Base-by-base conservation (phyloP, 768 basidiomycete genomes). In the Kwoniella europaea region DNA sequence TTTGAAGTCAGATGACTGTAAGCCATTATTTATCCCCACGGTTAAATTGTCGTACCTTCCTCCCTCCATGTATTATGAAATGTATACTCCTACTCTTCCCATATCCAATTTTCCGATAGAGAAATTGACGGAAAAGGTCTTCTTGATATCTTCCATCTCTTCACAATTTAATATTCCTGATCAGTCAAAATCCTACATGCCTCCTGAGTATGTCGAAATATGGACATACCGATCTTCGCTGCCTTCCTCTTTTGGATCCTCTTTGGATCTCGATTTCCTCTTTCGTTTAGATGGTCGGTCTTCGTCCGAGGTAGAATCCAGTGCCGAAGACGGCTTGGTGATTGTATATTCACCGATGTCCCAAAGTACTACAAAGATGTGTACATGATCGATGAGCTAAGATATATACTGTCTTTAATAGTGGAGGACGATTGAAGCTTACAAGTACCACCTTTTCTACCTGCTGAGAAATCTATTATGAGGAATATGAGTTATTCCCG, bases 321-420 rank as follows among this genome's bases (percentile, higher is more conserved):
- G 50, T 3, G 65, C 65, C 1, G 55, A 64, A 20, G 29, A 69
- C 0, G 71, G 64, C 52, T 70, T 58, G n/a, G 63, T 71, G 64
- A 81, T 77, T 27, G 61, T 65, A 44, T 81, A 81, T 35, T 67
- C 60, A 3, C 79, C 79, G 7, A 81, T 71, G 58, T 81, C 79
- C 79, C 79, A 81, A 10, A 81, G 74, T 27, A 81, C 79, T 80
- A 20, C 1, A 56, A 35, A 35, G 35, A 7, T 35, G 5, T 35
- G 4, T 35, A 35, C 35, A 35, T 35, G 35, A 35, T 35, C 35
- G 35, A 35, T 35, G 0, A 35, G 35, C 35, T 35, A 35, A 7
- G 6, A 4, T 6, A 6, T 6, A 7, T 35, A 4, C 35, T 35
- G 35, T 35, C 6, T 6, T 35, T 35, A 6, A 0, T 35, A 35